phyloP scores from a whole-genome alignment of 768 basidiomycete genomes.

The Lactarius hatsudake region DNA sequence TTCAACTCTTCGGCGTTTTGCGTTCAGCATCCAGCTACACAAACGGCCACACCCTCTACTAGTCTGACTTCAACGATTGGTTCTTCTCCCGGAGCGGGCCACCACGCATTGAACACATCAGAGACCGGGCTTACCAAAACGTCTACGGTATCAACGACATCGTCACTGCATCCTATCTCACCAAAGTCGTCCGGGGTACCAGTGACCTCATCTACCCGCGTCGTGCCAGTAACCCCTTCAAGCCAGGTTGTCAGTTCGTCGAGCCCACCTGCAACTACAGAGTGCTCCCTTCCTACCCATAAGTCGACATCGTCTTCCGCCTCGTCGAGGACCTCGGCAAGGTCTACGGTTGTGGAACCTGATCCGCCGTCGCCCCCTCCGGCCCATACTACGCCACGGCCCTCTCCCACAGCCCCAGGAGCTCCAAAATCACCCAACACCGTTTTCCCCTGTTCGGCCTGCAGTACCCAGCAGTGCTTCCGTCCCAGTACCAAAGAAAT shows the following conservation, averaged over 20 bases:
- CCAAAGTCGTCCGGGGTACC: background rate
- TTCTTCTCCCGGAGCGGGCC: background rate
- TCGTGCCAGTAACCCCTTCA: no score
- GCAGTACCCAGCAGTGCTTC: background rate
- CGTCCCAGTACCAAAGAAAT: background rate
- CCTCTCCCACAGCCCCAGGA: background rate
- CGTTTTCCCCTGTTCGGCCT: background rate
- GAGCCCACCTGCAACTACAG: no score
- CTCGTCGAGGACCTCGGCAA: background rate
- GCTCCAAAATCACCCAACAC: background rate
- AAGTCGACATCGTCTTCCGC: background rate
- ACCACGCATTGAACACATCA: background rate
- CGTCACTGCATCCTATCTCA: background rate
- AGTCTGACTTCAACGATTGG: background rate
- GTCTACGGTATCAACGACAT: background rate
- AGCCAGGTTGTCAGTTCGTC: no score
- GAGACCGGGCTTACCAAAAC: background rate
- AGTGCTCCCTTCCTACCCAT: no score
- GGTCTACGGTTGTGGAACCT: background rate
- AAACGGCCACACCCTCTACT: background rate
- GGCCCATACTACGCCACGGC: background rate
- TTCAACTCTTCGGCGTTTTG: background rate
- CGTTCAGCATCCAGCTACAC: background rate
- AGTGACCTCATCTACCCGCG: background rate
- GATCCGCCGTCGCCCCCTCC: background rate